Conservation (phyloP, 2,329 filamentous ascomycete genomes). For the Xylaria hypoxylon region DNA sequence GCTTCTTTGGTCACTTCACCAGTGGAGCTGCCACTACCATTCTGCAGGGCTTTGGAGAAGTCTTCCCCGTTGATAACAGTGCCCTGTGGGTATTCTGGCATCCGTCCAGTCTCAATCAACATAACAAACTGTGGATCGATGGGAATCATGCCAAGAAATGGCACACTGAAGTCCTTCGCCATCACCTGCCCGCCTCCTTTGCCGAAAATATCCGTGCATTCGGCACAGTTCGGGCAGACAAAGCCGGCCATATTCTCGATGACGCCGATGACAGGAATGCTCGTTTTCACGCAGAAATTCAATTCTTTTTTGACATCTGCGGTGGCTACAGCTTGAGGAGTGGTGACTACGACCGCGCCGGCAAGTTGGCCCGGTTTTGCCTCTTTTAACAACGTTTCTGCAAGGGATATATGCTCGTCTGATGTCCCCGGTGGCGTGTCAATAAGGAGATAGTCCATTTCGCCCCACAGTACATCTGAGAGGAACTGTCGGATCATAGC, state of each 20-base stretch:
- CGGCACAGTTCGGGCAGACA: slow-evolving; percentile 81
- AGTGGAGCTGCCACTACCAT: slow-evolving; percentile 41
- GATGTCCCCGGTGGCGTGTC: slow-evolving; percentile 97
- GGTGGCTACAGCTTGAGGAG: slow-evolving; percentile 92
- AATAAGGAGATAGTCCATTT: slow-evolving; percentile 91
- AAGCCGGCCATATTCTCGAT: slow-evolving; percentile 97
- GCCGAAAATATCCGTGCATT: slow-evolving; percentile 94
- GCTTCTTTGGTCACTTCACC: slow-evolving; percentile 53
- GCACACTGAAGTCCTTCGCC: slow-evolving; percentile 85
- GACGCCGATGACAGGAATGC: slow-evolving; percentile 83
- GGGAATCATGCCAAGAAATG: slow-evolving; percentile 86
- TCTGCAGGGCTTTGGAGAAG: slow-evolving; percentile 56
- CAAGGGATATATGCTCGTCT: slow-evolving; percentile 96
- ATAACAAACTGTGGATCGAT: slow-evolving; percentile 93
- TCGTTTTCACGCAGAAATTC: slow-evolving; percentile 90
- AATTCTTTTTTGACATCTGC: slow-evolving; percentile 95
- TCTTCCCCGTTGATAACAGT: slow-evolving; percentile 71
- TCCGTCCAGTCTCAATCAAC: slow-evolving; percentile 79
- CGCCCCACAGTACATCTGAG: slow-evolving; percentile 87
- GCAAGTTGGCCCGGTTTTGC: slow-evolving; percentile 76
- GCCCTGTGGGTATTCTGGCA: slow-evolving; percentile 76
- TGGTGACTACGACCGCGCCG: slow-evolving; percentile 94
- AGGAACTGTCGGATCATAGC: slow-evolving; percentile 98
- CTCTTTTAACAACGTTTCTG: slow-evolving; percentile 80
- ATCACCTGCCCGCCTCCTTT: slow-evolving; percentile 90